A percentile compares a stretch with the other conserved stretches of the same genome.
Conservation (phyloP, 2,329 filamentous ascomycete species). For the Meredithiella fracta region DNA sequence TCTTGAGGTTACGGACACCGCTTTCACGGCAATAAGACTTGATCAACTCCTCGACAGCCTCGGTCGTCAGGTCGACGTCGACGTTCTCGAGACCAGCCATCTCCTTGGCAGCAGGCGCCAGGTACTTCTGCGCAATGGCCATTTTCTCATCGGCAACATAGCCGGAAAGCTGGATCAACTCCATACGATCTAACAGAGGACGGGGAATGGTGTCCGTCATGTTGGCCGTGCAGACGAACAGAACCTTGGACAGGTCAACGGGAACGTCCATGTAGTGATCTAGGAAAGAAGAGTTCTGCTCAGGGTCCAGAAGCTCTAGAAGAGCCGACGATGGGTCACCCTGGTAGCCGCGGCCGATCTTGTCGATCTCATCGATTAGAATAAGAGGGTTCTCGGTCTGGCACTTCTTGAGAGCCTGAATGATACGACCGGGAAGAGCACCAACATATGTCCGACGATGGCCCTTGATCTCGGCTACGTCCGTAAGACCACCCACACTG, state of each 20-base stretch:
- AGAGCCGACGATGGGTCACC: conserved; percentile 90
- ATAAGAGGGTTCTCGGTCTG: conserved; percentile 97
- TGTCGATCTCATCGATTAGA: conserved; percentile 93
- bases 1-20: conserved; percentile 93
- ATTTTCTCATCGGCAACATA: conserved; percentile 98
- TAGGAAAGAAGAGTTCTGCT: conserved; percentile 93
- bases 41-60: conserved; percentile 89
- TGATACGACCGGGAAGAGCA: conserved; percentile 85
- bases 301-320: conserved; percentile 83
- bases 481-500: conserved; percentile 88
- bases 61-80: conserved; percentile 70
- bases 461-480: conserved; percentile 97
- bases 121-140: conserved; percentile 86
- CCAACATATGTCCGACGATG: conserved; percentile 94
- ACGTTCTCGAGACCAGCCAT: conserved; percentile 79
- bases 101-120: conserved; percentile 88
- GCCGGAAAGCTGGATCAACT: conserved; percentile 87
- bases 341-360: conserved; percentile 91
- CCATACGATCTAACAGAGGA: conserved; percentile 90
- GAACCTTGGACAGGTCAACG: conserved; percentile 88
- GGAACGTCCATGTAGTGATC: conserved; percentile 99
- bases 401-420: conserved; percentile 96
- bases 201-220: conserved; percentile 97
- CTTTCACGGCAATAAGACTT: conserved; percentile 97
- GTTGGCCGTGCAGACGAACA: conserved; percentile 97